These are phyloP conservation scores for Lablab purpureus DNA, from an alignment of 306 rosid genomes.

Conservation along the genomic window DNA sequence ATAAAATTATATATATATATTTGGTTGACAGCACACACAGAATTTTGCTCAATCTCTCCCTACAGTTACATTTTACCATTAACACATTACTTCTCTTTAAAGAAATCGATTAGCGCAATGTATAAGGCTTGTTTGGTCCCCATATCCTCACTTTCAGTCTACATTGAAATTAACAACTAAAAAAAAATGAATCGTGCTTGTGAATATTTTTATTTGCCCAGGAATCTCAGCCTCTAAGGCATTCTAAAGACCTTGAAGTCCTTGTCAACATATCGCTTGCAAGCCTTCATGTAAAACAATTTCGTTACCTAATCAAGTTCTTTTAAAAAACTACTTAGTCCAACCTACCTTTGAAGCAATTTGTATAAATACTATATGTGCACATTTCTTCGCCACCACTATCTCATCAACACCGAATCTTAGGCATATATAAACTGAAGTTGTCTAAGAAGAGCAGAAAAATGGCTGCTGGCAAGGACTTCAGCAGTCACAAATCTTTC, in stretches of 20 bases:
- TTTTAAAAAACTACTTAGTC: slow-evolving; percentile 36
- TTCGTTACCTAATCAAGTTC: slow-evolving; percentile 53
- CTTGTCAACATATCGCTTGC: slow-evolving; percentile 67
- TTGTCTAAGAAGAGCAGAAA: slow-evolving; percentile 44
- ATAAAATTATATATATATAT: background rate
- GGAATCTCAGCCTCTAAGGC: slow-evolving; percentile 77
- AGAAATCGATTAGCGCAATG: slow-evolving; percentile 50
- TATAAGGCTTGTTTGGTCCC: slow-evolving; percentile 41
- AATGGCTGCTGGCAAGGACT: slow-evolving; percentile 54
- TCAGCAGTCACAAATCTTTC: slow-evolving; percentile 27
- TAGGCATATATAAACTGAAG: slow-evolving; percentile 9
- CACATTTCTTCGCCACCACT: slow-evolving; percentile 32
- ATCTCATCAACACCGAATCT: slow-evolving; percentile 41
- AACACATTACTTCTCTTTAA: slow-evolving; percentile 54
- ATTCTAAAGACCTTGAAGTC: slow-evolving; percentile 65
- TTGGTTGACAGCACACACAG: slow-evolving; percentile 28
- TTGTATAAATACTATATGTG: slow-evolving; percentile 49
- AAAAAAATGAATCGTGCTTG: slow-evolving; percentile 18
- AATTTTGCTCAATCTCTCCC: slow-evolving; percentile 2
- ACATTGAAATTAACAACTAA: background rate
- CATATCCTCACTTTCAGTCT: slow-evolving; percentile 44
- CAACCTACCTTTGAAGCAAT: slow-evolving; percentile 42
- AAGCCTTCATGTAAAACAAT: slow-evolving; percentile 63
- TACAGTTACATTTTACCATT: slow-evolving; percentile 51
- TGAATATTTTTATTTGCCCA: slow-evolving; percentile 42